Conservation (phyloP, 2,329 filamentous ascomycete species). For the Sarocladium brachiariae region DNA sequence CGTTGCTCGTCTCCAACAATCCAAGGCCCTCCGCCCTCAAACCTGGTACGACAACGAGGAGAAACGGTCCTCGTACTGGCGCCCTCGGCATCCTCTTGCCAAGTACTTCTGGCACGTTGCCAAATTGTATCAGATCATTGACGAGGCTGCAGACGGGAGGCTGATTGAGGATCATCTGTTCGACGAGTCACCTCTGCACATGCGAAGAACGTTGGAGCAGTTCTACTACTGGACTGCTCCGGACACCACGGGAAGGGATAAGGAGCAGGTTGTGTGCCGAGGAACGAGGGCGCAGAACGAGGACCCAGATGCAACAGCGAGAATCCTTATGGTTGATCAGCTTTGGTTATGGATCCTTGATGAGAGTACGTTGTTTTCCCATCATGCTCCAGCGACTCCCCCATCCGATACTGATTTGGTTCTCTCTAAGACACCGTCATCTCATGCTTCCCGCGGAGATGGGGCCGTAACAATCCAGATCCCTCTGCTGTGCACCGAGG, state of each 20-base stretch:
- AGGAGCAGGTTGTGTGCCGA: constrained; percentile 21
- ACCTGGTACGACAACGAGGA: constrained; percentile 10
- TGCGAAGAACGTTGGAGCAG: constrained; percentile 29
- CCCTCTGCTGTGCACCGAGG: constrained; percentile 27
- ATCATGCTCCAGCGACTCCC: no score
- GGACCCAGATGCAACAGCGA: constrained; percentile 12
- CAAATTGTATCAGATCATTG: constrained; percentile 15
- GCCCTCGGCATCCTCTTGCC: constrained; percentile 13
- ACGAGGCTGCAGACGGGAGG: constrained; percentile 15
- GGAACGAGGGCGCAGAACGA: constrained; percentile 16
- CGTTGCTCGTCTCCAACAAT: constrained; percentile 10
- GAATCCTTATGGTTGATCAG: constrained; percentile 16
- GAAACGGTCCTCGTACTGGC: constrained; percentile 9
- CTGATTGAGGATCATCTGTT: constrained; percentile 19
- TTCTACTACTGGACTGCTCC: constrained; percentile 29
- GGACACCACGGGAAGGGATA: constrained; percentile 25
- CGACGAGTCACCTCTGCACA: constrained; percentile 20
- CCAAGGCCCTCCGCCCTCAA: constrained; percentile 4
- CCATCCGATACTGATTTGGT: constrained; percentile 12
- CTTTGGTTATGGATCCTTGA: constrained; percentile 16
- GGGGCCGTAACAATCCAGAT: constrained; percentile 30
- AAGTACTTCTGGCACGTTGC: constrained; percentile 17
- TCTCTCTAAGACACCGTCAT: constrained; percentile 29
- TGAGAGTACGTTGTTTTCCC: constrained; percentile 15
- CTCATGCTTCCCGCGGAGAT: constrained; percentile 30